Percentiles rank a stretch among this genome's conserved stretches.
Conservation (phyloP, 768 basidiomycete species). For the Hygrophorus russula region DNA sequence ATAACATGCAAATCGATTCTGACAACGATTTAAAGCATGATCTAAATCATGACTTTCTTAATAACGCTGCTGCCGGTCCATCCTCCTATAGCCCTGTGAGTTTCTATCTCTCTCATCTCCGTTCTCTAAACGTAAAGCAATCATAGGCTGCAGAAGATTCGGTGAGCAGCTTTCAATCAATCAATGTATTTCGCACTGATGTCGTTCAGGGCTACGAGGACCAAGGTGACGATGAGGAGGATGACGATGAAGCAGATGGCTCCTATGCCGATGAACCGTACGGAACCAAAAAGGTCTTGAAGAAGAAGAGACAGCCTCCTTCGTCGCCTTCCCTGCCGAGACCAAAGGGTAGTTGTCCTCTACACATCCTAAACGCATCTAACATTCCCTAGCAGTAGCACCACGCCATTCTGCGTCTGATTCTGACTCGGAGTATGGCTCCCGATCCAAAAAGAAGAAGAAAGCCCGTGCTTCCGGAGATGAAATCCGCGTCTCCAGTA, state of each 20-base stretch:
- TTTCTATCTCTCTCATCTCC: slow-evolving; percentile 9
- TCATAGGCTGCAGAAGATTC: slow-evolving; percentile 45
- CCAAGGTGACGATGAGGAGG: slow-evolving; percentile 39
- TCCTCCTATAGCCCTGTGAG: slow-evolving; percentile 29
- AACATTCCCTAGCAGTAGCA: slow-evolving; percentile 20
- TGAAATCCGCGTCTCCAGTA: slow-evolving; percentile 69
- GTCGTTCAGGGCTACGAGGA: slow-evolving; percentile 35
- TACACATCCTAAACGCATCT: slow-evolving; percentile 3
- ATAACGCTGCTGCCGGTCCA: slow-evolving; percentile 29
- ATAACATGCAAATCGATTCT: slow-evolving; percentile 67
- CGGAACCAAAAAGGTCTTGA: slow-evolving; percentile 53
- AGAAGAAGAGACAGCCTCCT: slow-evolving; percentile 53
- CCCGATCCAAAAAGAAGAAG: slow-evolving; percentile 82
- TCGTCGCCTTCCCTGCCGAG: slow-evolving; percentile 28
- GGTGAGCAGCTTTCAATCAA: slow-evolving; percentile 27
- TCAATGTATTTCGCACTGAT: slow-evolving; percentile 10
- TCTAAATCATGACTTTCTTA: slow-evolving; percentile 50
- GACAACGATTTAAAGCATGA: slow-evolving; percentile 36
- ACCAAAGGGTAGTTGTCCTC: slow-evolving; percentile 41
- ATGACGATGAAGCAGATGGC: slow-evolving; percentile 56
- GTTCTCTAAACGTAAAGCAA: slow-evolving; percentile 8
- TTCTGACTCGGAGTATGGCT: slow-evolving; percentile 82
- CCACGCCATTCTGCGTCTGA: slow-evolving; percentile 55
- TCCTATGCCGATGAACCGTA: slow-evolving; percentile 75
- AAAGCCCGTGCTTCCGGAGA: slow-evolving; percentile 44